These are phyloP conservation scores for Phytophthora ohioensis DNA, from an alignment of 352 stramenopile species.

Conservation along the genomic window DNA sequence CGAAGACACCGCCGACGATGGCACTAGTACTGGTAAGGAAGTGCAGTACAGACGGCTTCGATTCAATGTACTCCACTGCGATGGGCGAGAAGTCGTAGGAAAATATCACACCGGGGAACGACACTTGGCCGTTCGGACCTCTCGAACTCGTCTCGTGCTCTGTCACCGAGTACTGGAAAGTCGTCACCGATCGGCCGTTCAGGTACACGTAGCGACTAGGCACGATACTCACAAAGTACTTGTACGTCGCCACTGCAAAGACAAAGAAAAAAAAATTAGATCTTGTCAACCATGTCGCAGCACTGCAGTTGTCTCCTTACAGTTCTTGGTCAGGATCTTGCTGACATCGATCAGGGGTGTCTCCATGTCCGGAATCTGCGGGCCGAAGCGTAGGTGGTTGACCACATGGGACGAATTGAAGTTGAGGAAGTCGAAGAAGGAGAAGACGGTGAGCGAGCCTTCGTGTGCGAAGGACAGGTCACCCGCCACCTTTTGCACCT, in stretches of 20 bases:
- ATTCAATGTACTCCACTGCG: constrained; percentile 89
- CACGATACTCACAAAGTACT: constrained; percentile 90
- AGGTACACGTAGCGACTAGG: constrained; percentile 88
- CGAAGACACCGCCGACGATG: constrained; percentile 89
- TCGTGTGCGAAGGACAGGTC: constrained; percentile 89
- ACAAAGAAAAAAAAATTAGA: constrained; percentile 1
- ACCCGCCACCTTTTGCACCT: constrained; percentile 85
- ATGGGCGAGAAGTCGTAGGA: constrained; percentile 93
- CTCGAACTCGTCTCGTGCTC: constrained; percentile 73
- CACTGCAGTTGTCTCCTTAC: constrained; percentile 38
- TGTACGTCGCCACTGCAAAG: constrained; percentile 83
- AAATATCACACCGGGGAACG: constrained; percentile 87
- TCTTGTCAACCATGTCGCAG: background rate
- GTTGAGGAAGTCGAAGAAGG: constrained; percentile 88
- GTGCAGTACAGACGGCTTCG: constrained; percentile 84
- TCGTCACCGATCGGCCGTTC: constrained; percentile 69
- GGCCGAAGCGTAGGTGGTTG: constrained; percentile 82
- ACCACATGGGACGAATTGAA: constrained; percentile 91
- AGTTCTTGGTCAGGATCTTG: constrained; percentile 85
- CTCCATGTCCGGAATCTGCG: constrained; percentile 85
- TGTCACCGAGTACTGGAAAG: constrained; percentile 91
- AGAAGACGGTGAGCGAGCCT: constrained; percentile 88
- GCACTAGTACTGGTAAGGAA: constrained; percentile 90
- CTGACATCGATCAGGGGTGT: constrained; percentile 85
- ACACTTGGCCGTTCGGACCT: constrained; percentile 59